Conservation (phyloP, 805 yeast species). For the Starmera dryadoides region DNA sequence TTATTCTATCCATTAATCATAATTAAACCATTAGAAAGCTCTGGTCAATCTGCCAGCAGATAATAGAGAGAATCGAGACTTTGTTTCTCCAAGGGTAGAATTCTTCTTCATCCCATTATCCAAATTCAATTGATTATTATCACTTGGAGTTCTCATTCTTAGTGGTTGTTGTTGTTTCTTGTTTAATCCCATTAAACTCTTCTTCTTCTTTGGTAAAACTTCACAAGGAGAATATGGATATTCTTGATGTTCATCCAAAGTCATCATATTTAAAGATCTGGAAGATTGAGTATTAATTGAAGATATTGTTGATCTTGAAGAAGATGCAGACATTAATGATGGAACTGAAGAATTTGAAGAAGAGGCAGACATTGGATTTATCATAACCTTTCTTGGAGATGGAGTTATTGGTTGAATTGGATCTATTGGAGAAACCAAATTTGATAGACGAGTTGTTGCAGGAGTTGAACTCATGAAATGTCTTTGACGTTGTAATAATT, state of each 20-base stretch:
- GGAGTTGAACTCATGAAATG: constrained; percentile 13
- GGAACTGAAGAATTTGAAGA: constrained; percentile 30
- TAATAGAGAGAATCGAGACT: not conserved
- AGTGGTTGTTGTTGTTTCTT: constrained; percentile 17
- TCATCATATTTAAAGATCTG: constrained; percentile 11
- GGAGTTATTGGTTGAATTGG: constrained; percentile 19
- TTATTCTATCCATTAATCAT: no score
- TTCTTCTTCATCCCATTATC: not conserved
- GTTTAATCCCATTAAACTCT: no score
- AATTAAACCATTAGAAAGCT: constrained; percentile 1
- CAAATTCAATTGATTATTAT: constrained; percentile 6
- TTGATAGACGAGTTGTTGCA: constrained; percentile 6
- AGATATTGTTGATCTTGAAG: constrained; percentile 31
- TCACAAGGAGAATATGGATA: no score
- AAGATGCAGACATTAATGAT: constrained; percentile 30
- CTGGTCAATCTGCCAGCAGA: constrained; percentile 2
- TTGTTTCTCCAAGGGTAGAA: constrained; percentile 1
- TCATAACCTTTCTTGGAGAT: not conserved
- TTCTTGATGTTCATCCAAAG: not conserved
- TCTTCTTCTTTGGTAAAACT: not conserved
- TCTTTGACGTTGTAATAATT: constrained; percentile 17
- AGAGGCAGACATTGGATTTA: constrained; percentile 6
- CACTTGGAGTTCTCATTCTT: constrained; percentile 15
- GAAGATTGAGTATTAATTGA: constrained; percentile 18
- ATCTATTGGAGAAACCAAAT: constrained; percentile 5